Percentiles rank a stretch among this genome's conserved stretches.
These are phyloP conservation scores for Salix purpurea DNA, from an alignment of 345 rosid genomes.

Conservation along the genomic window DNA sequence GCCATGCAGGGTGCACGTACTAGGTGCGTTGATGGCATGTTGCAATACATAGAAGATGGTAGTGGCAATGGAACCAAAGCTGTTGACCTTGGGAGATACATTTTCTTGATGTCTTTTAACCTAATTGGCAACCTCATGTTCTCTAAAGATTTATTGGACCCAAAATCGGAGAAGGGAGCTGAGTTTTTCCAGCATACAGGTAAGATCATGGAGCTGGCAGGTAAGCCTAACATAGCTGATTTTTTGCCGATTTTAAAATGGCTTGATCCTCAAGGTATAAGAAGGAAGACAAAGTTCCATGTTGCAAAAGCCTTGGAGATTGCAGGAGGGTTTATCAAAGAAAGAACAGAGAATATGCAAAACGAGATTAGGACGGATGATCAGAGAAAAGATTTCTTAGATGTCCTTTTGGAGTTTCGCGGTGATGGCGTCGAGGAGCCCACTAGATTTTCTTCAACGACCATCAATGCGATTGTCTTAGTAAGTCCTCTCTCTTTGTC, in stretches of 20 bases:
- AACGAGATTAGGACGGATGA: background rate
- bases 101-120: conserved; percentile 70
- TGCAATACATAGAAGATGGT: conserved; percentile 40
- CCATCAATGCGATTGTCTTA: conserved; percentile 62
- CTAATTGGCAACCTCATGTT: conserved; percentile 64
- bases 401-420: conserved; percentile 73
- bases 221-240: conserved; percentile 73
- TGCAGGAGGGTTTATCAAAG: conserved; percentile 52
- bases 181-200: conserved; percentile 59
- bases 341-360: conserved; percentile 38
- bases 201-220: conserved; percentile 74
- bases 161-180: conserved; percentile 52
- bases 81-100: conserved; percentile 55
- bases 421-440: conserved; percentile 53
- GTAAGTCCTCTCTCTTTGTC: conserved; percentile 32
- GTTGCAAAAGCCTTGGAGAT: conserved; percentile 57
- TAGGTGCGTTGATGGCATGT: conserved; percentile 50
- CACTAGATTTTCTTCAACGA: conserved; percentile 44
- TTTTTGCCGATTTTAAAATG: conserved; percentile 55
- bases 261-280: conserved; percentile 74
- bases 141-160: conserved; percentile 63
- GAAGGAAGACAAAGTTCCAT: conserved; percentile 58
- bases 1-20: conserved; percentile 43
- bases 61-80: conserved; percentile 37
- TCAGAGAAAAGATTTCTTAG: conserved; percentile 56